A percentile compares a stretch with the other conserved stretches of the same genome.
Evolutionary conservation across 1,284 basidiomycete species (phyloP).

Genomic region (Pyrrhoderma lamaoense): DNA sequence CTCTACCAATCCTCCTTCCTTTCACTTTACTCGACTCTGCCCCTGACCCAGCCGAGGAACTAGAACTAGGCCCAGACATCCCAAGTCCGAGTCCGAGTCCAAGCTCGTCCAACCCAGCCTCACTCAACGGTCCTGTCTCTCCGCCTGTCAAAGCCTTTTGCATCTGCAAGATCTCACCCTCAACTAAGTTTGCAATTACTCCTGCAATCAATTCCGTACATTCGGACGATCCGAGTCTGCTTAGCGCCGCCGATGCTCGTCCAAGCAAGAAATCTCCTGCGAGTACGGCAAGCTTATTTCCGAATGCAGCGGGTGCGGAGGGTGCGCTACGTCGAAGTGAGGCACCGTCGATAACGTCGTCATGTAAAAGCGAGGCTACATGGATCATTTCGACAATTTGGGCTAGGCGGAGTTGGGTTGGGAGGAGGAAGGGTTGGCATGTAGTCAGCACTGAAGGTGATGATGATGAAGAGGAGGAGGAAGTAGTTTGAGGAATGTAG

Average conservation of each 20-base stretch:
- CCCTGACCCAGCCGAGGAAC: background rate
- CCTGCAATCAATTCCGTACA: conserved; percentile 91
- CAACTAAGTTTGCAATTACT: conserved; percentile 92
- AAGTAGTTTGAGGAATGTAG: conserved; percentile 33
- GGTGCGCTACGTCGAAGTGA: conserved; percentile 74
- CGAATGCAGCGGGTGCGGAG: conserved; percentile 83
- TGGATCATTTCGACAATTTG: conserved; percentile 99
- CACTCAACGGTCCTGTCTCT: conserved; percentile 10
- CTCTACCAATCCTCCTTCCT: conserved; percentile 22
- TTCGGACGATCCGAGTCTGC: conserved; percentile 80
- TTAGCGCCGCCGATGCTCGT: conserved; percentile 82
- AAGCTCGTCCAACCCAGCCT: conserved; percentile 9
- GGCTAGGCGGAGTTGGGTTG: conserved; percentile 87
- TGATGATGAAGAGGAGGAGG: conserved; percentile 23
- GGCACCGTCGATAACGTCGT: conserved; percentile 90
- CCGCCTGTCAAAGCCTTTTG: conserved; percentile 35
- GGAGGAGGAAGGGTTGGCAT: conserved; percentile 40
- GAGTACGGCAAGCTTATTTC: conserved; percentile 93
- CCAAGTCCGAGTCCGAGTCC: conserved; percentile 11
- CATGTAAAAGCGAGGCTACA: conserved; percentile 91
- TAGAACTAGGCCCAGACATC: too few relatives aligned
- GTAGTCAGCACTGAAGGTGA: conserved; percentile 28
- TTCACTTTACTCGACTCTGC: background rate
- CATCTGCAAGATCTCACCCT: conserved; percentile 94
- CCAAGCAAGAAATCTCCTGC: conserved; percentile 96